phyloP scores from a whole-genome alignment of 2,329 filamentous ascomycete genomes.

The Lachnellula subtilissima region DNA sequence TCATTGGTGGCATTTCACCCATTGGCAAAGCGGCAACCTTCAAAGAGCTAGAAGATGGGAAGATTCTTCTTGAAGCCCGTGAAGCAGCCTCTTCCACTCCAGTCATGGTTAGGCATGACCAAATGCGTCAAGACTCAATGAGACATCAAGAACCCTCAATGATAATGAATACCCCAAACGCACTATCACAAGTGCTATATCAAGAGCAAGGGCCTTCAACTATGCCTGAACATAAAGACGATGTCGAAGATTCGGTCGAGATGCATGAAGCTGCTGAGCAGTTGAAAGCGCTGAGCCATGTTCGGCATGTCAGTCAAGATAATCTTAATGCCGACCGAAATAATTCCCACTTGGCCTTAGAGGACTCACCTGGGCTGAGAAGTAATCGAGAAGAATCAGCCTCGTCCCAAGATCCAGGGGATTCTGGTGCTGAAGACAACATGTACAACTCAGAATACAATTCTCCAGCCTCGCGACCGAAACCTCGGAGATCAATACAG shows the following conservation, averaged over 20 bases:
- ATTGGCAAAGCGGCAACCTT: constrained; percentile 40
- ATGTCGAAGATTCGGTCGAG: constrained; percentile 60
- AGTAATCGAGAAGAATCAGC: constrained; percentile 38
- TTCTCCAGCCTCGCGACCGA: constrained; percentile 29
- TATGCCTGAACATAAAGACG: constrained; percentile 38
- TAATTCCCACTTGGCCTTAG: constrained; percentile 29
- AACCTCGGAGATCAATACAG: constrained; percentile 31
- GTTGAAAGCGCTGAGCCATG: constrained; percentile 60
- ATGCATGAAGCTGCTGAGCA: constrained; percentile 66
- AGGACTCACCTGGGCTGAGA: constrained; percentile 29
- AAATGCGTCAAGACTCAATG: constrained; percentile 14
- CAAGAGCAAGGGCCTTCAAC: constrained; percentile 20
- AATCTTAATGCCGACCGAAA: constrained; percentile 28
- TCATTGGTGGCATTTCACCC: constrained; percentile 44
- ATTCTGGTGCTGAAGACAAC: constrained; percentile 39
- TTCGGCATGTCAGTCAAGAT: constrained; percentile 52
- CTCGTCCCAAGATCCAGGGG: constrained; percentile 36
- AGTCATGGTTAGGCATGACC: constrained; percentile 41
- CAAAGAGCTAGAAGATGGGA: constrained; percentile 53
- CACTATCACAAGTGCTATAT: constrained; percentile 24
- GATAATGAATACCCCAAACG: constrained; percentile 24
- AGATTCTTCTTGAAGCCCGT: constrained; percentile 45
- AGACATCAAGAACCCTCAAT: constrained; percentile 22
- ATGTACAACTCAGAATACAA: constrained; percentile 32
- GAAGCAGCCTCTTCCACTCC: constrained; percentile 32